Conservation (phyloP, 345 rosid genomes). For the Orychophragmus violaceus region DNA sequence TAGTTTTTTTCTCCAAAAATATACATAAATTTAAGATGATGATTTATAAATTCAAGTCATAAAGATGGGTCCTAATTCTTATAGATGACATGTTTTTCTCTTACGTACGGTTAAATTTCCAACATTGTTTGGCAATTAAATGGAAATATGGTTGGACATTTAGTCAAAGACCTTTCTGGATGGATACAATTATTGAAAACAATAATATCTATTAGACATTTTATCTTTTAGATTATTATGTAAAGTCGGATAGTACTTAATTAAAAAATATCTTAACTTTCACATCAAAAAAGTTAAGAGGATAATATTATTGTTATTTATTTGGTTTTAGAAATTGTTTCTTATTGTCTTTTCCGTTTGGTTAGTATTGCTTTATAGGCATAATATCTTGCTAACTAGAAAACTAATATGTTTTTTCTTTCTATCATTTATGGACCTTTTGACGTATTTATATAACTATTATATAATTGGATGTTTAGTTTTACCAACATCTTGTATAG, state of each 20-base stretch:
- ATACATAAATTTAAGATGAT: neutral
- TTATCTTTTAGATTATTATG: neutral
- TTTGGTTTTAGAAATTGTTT: neutral
- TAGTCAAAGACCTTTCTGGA: conserved; percentile 17
- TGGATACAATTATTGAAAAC: conserved; percentile 21
- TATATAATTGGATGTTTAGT: neutral
- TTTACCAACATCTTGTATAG: neutral
- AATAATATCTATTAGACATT: conserved; percentile 9
- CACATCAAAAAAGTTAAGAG: conserved; percentile 15
- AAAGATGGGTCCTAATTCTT: conserved; percentile 11
- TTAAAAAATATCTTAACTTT: neutral
- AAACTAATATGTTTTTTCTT: neutral
- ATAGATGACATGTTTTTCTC: conserved; percentile 6
- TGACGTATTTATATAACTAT: neutral
- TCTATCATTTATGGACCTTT: neutral
- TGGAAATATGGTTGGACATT: conserved; percentile 11
- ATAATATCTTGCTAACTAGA: neutral
- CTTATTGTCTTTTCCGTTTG: neutral
- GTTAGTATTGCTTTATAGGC: neutral
- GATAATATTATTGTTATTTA: neutral
- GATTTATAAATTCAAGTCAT: neutral
- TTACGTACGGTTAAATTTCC: neutral
- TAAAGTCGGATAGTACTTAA: conserved; percentile 16
- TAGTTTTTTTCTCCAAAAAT: neutral
- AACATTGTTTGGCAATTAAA: conserved; percentile 20